phyloP scores from a whole-genome alignment of 2,329 filamentous ascomycete genomes.

The Zasmidium angulare region DNA sequence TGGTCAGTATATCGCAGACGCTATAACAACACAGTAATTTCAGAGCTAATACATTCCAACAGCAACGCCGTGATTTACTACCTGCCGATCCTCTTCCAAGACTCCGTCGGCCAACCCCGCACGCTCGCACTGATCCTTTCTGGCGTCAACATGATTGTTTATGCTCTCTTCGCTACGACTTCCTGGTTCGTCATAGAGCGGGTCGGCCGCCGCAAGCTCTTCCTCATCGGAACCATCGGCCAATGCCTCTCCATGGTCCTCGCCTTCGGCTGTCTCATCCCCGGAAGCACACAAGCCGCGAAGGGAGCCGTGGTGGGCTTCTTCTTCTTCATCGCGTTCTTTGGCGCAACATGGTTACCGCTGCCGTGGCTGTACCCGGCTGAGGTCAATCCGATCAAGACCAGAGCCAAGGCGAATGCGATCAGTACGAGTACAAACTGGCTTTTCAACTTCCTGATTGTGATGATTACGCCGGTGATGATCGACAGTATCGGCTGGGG shows the following conservation, averaged over 20 bases:
- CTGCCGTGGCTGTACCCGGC: constrained; percentile 35
- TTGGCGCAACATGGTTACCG: constrained; percentile 55
- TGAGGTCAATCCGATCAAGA: constrained; percentile 55
- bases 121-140: constrained; percentile 46
- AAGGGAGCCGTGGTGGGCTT: constrained; percentile 59
- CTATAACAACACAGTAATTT: too few species aligned
- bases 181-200: constrained; percentile 64
- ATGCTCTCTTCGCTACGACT: constrained; percentile 46
- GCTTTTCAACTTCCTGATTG: constrained; percentile 48
- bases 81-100: constrained; percentile 42
- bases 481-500: constrained; percentile 30
- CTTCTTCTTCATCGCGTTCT: constrained; percentile 69
- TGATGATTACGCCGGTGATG: constrained; percentile 23
- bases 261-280: constrained; percentile 42
- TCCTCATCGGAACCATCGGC: constrained; percentile 47
- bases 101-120: constrained; percentile 51
- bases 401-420: constrained; percentile 56
- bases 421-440: constrained; percentile 39
- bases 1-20: constrained; percentile 36
- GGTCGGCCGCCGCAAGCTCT: constrained; percentile 50
- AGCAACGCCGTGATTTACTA: constrained; percentile 46
- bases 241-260: constrained; percentile 58
- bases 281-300: constrained; percentile 36
- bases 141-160: constrained; percentile 39
- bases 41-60: too few species aligned